phyloP scores from a whole-genome alignment of 192 early-diverging fungal genomes.

The Ambispora gerdemannii region DNA sequence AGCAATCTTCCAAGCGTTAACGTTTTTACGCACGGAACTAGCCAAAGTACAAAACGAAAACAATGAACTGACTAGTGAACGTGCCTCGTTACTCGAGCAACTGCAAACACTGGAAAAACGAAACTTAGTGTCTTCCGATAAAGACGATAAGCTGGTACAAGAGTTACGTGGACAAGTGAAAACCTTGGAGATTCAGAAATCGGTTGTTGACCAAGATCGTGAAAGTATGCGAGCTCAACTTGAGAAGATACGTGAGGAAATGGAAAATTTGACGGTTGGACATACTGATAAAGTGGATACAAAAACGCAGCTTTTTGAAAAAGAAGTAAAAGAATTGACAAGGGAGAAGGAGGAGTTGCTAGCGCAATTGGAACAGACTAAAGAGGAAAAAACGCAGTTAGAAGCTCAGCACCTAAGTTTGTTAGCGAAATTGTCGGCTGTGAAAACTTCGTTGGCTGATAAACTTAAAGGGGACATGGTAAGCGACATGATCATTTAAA shows the following conservation, averaged over 20 bases:
- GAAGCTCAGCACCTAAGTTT: constrained; percentile 62
- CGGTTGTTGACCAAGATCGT: background rate
- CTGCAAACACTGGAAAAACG: constrained; percentile 7
- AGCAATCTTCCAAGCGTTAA: constrained; percentile 13
- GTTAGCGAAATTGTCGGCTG: constrained; percentile 69
- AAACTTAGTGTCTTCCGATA: background rate
- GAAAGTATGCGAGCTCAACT: constrained; percentile 25
- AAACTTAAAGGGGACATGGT: constrained; percentile 82
- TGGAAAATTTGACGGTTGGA: constrained; percentile 51
- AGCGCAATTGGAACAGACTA: constrained; percentile 33
- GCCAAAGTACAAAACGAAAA: constrained; percentile 28
- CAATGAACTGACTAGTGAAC: constrained; percentile 9
- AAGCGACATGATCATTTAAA: too few relatives aligned
- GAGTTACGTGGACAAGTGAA: constrained; percentile 3
- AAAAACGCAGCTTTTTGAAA: constrained; percentile 5
- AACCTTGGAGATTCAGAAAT: constrained; percentile 8
- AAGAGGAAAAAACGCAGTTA: constrained; percentile 50
- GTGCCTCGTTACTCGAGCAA: constrained; percentile 19
- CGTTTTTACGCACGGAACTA: constrained; percentile 15
- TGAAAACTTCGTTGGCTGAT: constrained; percentile 78
- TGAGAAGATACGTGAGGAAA: constrained; percentile 42
- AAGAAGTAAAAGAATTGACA: constrained; percentile 2
- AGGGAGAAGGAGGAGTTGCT: background rate
- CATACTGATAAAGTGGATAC: constrained; percentile 63
- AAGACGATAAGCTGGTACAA: background rate